Evolutionary conservation across 495 filamentous ascomycete genomes (phyloP).

Genomic region (Penicillium ucsense): DNA sequence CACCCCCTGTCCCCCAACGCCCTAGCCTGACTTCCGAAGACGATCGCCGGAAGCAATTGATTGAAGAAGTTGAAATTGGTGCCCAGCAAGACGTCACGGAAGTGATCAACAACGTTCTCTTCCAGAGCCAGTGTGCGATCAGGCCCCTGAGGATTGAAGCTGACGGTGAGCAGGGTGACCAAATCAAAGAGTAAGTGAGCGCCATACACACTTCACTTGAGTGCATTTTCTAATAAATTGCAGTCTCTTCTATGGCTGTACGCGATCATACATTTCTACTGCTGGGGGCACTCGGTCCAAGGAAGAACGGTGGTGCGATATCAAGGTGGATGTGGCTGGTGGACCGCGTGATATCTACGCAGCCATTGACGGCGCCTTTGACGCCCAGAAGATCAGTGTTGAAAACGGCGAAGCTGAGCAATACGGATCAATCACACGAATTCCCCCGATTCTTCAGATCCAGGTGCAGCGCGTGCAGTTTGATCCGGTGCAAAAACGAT

Average conservation of each 20-base stretch:
- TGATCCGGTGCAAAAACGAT: conserved; percentile 45
- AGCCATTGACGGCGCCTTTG: conserved; percentile 76
- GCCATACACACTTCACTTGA: no score
- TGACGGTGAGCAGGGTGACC: conserved; percentile 68
- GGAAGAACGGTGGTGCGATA: conserved; percentile 50
- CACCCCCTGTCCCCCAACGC: conserved; percentile 41
- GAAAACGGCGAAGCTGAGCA: conserved; percentile 53
- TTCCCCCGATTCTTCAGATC: conserved; percentile 81
- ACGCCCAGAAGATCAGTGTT: conserved; percentile 61
- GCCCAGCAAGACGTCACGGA: conserved; percentile 89
- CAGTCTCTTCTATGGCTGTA: conserved; percentile 50
- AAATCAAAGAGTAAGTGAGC: conserved; percentile 51
- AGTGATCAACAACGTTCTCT: conserved; percentile 84
- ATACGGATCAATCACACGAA: conserved; percentile 62
- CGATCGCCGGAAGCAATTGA: conserved; percentile 30
- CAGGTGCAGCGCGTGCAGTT: conserved; percentile 75
- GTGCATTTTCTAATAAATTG: conserved; percentile 11
- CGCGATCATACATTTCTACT: conserved; percentile 44
- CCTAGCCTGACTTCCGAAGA: conserved; percentile 16
- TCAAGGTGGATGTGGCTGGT: conserved; percentile 53
- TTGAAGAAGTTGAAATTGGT: conserved; percentile 50
- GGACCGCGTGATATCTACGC: conserved; percentile 63
- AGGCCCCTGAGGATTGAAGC: conserved; percentile 49
- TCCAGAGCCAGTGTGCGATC: conserved; percentile 83
- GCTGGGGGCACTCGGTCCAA: conserved; percentile 34